Evolutionary conservation across 441 rosid genomes (phyloP).

Genomic region (Populus hybrid): DNA sequence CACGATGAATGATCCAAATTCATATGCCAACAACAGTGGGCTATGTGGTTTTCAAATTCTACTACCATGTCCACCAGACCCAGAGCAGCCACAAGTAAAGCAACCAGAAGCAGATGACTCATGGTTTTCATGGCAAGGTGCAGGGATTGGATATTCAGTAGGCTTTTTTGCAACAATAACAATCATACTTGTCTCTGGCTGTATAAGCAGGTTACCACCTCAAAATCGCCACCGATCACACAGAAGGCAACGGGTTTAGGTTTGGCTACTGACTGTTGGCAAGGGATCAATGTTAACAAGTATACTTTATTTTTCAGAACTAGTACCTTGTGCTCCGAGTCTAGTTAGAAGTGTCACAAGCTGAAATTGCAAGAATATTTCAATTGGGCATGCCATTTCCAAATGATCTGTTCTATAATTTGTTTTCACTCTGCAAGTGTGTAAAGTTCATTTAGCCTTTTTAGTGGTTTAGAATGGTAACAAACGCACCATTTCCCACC

Average conservation of each 20-base stretch:
- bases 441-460: background rate
- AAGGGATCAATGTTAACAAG: background rate
- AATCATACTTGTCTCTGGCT: slow-evolving; percentile 13
- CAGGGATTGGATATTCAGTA: slow-evolving; percentile 23
- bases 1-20: slow-evolving; percentile 27
- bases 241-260: slow-evolving; percentile 5
- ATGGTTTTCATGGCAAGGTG: slow-evolving; percentile 33
- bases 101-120: slow-evolving; percentile 10
- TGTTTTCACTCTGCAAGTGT: background rate
- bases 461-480: background rate
- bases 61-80: slow-evolving; percentile 22
- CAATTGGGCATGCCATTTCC: background rate
- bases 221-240: background rate
- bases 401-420: background rate
- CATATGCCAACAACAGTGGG: slow-evolving; percentile 28
- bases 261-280: background rate
- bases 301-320: no score
- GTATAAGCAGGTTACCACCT: slow-evolving; percentile 8
- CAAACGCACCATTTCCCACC: no score
- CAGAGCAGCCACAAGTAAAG: slow-evolving; percentile 11
- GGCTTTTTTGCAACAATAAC: slow-evolving; percentile 16
- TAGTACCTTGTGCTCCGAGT: background rate
- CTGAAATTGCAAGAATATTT: background rate
- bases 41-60: slow-evolving; percentile 36
- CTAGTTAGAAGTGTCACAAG: background rate